Conservation (phyloP, 2,329 filamentous ascomycete genomes). For the Colletotrichum echinochloae region DNA sequence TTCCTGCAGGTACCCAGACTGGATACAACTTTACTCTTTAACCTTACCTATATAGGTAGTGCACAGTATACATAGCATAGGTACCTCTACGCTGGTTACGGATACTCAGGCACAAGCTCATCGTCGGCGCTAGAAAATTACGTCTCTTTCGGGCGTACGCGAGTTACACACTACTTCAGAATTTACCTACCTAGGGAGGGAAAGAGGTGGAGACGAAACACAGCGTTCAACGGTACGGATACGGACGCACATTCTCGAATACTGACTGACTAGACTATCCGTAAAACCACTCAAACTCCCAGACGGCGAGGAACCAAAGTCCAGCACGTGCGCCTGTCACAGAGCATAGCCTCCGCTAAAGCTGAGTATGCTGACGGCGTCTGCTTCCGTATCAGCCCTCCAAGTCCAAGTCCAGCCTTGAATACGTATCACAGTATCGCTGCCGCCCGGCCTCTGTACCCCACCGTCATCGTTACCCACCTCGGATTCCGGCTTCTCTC, state of each 20-base stretch:
- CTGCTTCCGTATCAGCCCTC: too few relatives aligned
- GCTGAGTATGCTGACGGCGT: background rate
- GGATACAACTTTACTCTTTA: slow-evolving; percentile 21
- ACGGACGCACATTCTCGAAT: background rate
- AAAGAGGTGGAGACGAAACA: background rate
- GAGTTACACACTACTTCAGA: too few relatives aligned
- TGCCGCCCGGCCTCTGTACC: background rate
- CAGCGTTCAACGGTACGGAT: background rate
- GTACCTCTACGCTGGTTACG: too few relatives aligned
- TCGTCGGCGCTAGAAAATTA: slow-evolving; percentile 1
- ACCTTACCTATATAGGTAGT: too few relatives aligned
- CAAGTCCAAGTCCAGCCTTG: too few relatives aligned
- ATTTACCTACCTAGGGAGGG: too few relatives aligned
- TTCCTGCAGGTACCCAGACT: slow-evolving; percentile 34
- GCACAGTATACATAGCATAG: too few relatives aligned
- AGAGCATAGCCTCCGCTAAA: background rate
- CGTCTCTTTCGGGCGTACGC: background rate
- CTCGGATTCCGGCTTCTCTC: slow-evolving; percentile 32
- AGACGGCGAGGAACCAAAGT: background rate
- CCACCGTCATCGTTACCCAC: background rate
- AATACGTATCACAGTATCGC: too few relatives aligned
- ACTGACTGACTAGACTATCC: too few relatives aligned
- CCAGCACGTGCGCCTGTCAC: background rate
- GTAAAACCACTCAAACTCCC: background rate
- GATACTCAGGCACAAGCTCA: background rate